Evolutionary conservation across 1,284 basidiomycete species (phyloP), one percentile per base, ranked within the genome.

Genomic region (Chalciporus sp.): DNA sequence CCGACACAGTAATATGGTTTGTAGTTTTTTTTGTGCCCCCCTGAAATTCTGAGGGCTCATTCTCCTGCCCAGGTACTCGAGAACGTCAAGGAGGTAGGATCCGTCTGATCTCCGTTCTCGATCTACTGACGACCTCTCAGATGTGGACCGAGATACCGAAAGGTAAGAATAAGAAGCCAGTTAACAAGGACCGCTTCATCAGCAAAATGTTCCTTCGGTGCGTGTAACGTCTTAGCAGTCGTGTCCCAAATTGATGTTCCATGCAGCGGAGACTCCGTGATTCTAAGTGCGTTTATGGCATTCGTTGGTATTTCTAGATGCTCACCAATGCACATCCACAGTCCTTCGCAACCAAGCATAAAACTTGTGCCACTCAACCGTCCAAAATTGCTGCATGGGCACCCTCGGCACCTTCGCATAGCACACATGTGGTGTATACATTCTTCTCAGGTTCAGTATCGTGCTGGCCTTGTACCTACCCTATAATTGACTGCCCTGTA

Each of bases 61-160:
- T 42, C 54, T 41, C 42, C 31, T 48, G 40, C 16, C 26, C 33
- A 95, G 92, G 92, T 95, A 3, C 80, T 98, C 56, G 95, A 97
- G 77, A 97, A 98, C 67, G 95, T 97, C 52, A 98, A 97, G 75
- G 95, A 97, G 88, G 94, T 84, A 68, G 52, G 76, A 68, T 56
- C 47, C 6, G 23, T 27, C n/a, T 12, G 19, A 57, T 51, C 19
- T 39, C 20, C 39, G 16, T 16, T 19, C 4, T 27, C 10, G 3
- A 31, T 26, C 29, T 23, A 12, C 29, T 64, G 49, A 70, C 27
- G 42, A 40, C 33, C 9, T 53, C 27, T 56, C 20, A 96, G 92
- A 98, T 98, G 96, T 99, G 97, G 97, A 98, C 95, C 27, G 97
- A 99, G 73, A 76, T 90, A 51, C 97, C 97, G 20, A 99, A 98